Base-by-base conservation (phyloP, 768 basidiomycete genomes). In the Suillus bovinus region DNA sequence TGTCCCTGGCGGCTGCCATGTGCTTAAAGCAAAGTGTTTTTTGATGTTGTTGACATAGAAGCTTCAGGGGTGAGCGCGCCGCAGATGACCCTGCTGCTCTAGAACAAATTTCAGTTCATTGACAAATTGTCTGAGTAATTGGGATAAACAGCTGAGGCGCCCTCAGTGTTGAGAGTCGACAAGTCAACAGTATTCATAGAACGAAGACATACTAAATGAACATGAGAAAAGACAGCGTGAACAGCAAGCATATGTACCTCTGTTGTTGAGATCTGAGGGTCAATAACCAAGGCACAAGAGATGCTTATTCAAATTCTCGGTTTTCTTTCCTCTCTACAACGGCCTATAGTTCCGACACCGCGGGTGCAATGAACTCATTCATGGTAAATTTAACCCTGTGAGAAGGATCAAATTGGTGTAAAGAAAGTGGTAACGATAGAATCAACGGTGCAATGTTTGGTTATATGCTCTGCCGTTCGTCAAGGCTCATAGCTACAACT, bases 391-490 rank as follows among this genome's bases (percentile, higher is more conserved):
- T 27, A 38, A 54, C 13, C 33, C 53, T 36, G 22, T 36, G 53
- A 24, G 33, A 52, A 22, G 29, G 17, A 10, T 73, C 17, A 72
- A 69, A 55, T 60, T 27, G 17, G 39, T 46, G 33, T 55, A 49
- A 61, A 39, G 13, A 33, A 56, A 4, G 42, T 41, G 6, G 14
- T 4, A 44, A 54, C 60, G 10, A 64, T 64, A 68, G 60, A 66
- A 67, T 87, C 86, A 87, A 86, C 77, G 74, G 74, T 86, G 84
- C 86, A 84, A 82, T 71, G 71, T 71, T 88, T 88, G 85, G 86
- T 83, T 85, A 31, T 29, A 77, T 86, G 86, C 85, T 83, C 78
- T 78, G 78, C 85, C 84, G 69, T 72, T 88, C 86, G 81, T 88
- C 86, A 88, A 76, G 54, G 84, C 80, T 67, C 33, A 56, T 63